These are phyloP conservation scores for Colletotrichum sansevieriae DNA, from an alignment of 2,329 filamentous ascomycete species.

Conservation along the genomic window DNA sequence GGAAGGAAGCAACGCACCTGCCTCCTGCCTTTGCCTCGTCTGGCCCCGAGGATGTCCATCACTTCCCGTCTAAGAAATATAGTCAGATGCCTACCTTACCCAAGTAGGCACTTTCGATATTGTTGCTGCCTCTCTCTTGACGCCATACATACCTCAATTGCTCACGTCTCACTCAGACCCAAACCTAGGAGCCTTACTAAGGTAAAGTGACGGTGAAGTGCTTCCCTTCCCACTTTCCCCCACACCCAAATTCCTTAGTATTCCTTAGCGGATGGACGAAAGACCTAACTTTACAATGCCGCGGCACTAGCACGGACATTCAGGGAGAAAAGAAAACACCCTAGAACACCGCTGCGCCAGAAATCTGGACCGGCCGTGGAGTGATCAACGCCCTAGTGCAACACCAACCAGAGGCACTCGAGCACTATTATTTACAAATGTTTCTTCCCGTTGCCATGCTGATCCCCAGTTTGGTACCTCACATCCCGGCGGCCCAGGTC, in stretches of 20 bases:
- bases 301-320: slow-evolving; percentile 25
- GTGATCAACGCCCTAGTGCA: slow-evolving; percentile 29
- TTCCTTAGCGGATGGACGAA: slow-evolving; percentile 20
- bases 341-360: slow-evolving; percentile 33
- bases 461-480: slow-evolving; percentile 2
- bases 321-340: neutral
- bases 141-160: neutral
- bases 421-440: slow-evolving; percentile 24
- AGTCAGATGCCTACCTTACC: too few species aligned
- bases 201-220: neutral
- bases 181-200: neutral
- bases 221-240: slow-evolving; percentile 7
- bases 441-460: slow-evolving; percentile 3
- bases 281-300: slow-evolving; percentile 40
- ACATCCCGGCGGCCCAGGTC: neutral
- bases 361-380: slow-evolving; percentile 29
- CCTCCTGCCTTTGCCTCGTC: neutral
- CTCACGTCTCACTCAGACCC: slow-evolving; percentile 3
- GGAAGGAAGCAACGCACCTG: slow-evolving; percentile 6
- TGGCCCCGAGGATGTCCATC: slow-evolving; percentile 1
- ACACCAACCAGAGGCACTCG: slow-evolving; percentile 12
- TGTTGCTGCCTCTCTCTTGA: neutral
- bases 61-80: slow-evolving; percentile 10
- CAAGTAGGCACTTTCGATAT: too few species aligned
- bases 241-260: slow-evolving; percentile 12